Conservation (phyloP, 176 grass and related monocot species). For the Rhynchospora breviuscula region DNA sequence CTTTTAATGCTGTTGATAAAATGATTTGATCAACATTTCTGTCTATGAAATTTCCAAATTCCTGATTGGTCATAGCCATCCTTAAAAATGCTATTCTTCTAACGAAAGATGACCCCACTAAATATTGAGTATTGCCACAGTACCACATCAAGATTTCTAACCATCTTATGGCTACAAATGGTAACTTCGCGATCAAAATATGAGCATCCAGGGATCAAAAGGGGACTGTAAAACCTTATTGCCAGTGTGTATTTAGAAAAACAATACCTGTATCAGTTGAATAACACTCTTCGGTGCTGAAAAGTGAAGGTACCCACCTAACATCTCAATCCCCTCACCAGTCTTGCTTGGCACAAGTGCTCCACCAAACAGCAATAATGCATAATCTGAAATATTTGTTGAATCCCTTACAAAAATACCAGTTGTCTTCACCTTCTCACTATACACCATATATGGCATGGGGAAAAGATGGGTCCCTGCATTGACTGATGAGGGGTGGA, state of each 20-base stretch:
- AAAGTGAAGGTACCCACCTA: conserved; percentile 92
- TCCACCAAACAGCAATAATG: conserved; percentile 88
- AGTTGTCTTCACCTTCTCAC: conserved; percentile 87
- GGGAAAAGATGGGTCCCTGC: conserved; percentile 60
- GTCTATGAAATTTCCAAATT: neutral
- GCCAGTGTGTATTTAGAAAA: neutral
- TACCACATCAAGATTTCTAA: neutral
- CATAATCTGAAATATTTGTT: conserved; percentile 94
- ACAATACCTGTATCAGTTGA: conserved; percentile 75
- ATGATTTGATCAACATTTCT: neutral
- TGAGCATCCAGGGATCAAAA: neutral
- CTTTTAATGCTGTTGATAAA: neutral
- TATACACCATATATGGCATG: conserved; percentile 89
- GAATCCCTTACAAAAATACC: conserved; percentile 85
- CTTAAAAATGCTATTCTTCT: neutral
- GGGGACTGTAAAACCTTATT: neutral
- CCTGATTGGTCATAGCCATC: neutral
- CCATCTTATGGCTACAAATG: neutral
- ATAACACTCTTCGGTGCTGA: conserved; percentile 58
- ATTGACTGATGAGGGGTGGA: conserved; percentile 94
- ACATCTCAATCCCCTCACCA: conserved; percentile 88
- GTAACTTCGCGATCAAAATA: neutral
- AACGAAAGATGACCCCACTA: neutral
- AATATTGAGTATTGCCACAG: neutral
- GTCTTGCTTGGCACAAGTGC: conserved; percentile 46